A percentile compares a stretch with the other conserved stretches of the same genome.
Conservation (phyloP, 1,139 yeast species). For the Taphrina populina region DNA sequence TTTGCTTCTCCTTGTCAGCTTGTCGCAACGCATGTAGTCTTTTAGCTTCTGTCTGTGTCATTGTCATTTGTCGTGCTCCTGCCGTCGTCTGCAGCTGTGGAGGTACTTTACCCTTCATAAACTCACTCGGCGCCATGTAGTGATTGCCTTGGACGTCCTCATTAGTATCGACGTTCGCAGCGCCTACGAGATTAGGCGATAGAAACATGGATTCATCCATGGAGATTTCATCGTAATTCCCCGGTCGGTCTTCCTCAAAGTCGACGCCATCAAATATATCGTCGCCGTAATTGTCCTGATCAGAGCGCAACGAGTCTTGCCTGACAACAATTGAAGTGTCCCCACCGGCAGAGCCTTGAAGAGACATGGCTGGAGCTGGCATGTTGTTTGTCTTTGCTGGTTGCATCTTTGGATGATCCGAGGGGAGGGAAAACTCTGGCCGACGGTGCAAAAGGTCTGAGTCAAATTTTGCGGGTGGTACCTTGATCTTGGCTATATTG, state of each 20-base stretch:
- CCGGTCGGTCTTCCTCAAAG: constrained; percentile 28
- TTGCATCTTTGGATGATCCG: constrained; percentile 20
- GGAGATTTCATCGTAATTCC: constrained; percentile 20
- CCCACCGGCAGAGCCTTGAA: not conserved
- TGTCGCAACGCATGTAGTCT: constrained; percentile 24
- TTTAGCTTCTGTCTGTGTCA: constrained; percentile 25
- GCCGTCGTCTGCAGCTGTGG: not conserved
- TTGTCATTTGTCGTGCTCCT: constrained; percentile 13
- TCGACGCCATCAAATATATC: constrained; percentile 21
- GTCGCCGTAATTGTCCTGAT: constrained; percentile 8
- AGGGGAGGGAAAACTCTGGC: constrained; percentile 22
- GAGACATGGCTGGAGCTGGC: constrained; percentile 18
- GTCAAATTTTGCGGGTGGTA: constrained; percentile 16
- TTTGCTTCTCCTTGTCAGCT: constrained; percentile 7
- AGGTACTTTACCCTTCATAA: constrained; percentile 2
- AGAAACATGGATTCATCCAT: constrained; percentile 12
- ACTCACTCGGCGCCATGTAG: constrained; percentile 23
- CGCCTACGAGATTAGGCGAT: not conserved
- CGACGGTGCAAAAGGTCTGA: constrained; percentile 26
- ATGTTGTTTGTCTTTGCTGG: not conserved
- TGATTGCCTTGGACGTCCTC: not conserved
- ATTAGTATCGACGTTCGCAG: not conserved
- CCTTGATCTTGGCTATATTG: constrained; percentile 52
- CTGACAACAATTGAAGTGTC: constrained; percentile 1
- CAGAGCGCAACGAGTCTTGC: constrained; percentile 13